Percentiles rank a stretch among this genome's conserved stretches.
These are phyloP conservation scores for Scutellaria barbata DNA, from an alignment of 257 asterid genomes.

Conservation along the genomic window DNA sequence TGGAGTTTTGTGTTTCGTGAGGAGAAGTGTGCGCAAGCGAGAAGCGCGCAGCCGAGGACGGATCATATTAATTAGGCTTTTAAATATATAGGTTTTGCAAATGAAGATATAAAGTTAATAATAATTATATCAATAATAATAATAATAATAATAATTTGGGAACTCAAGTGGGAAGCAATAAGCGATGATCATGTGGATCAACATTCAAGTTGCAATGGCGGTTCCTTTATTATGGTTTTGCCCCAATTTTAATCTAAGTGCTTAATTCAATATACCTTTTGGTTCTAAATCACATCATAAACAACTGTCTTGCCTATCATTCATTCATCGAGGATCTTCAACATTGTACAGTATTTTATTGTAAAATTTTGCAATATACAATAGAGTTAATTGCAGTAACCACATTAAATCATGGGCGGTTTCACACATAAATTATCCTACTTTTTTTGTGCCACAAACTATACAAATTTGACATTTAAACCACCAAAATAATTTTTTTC, in stretches of 20 bases:
- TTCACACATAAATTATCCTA: no score
- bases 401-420: no score
- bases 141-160: neutral
- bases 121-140: neutral
- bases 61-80: conserved; percentile 55
- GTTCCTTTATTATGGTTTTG: conserved; percentile 29
- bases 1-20: conserved; percentile 35
- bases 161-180: conserved; percentile 31
- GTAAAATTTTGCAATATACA: no score
- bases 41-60: conserved; percentile 69
- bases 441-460: no score
- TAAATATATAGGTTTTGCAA: neutral
- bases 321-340: no score
- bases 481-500: no score
- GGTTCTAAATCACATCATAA: neutral
- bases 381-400: no score
- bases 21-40: conserved; percentile 38
- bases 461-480: no score
- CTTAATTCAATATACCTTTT: conserved; percentile 1
- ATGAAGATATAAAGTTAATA: no score
- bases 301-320: neutral
- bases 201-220: neutral
- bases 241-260: conserved; percentile 29
- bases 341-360: no score
- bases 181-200: conserved; percentile 40